Percentiles rank a stretch among this genome's conserved stretches.
These are phyloP conservation scores for Apiospora phragmitis DNA, from an alignment of 2,329 filamentous ascomycete species.

Conservation along the genomic window DNA sequence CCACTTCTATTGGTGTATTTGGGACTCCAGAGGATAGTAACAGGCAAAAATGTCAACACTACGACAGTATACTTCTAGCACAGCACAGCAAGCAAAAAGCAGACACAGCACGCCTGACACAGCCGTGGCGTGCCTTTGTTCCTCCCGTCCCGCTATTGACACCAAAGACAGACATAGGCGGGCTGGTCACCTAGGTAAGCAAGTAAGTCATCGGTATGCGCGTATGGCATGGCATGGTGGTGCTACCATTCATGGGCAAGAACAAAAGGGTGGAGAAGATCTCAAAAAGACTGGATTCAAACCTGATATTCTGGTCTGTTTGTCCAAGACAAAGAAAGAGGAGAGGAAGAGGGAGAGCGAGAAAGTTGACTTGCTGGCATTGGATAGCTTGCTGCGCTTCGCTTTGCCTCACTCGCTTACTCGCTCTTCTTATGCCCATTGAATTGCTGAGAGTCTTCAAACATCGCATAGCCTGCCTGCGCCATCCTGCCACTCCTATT, in stretches of 20 bases:
- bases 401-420: neutral
- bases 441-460: neutral
- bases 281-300: neutral
- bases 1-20: too few relatives aligned
- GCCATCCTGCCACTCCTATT: neutral
- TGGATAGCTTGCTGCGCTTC: neutral
- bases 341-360: neutral
- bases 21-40: too few relatives aligned
- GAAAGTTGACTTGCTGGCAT: neutral
- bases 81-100: too few relatives aligned
- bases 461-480: neutral
- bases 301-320: neutral
- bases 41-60: neutral
- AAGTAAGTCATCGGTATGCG: neutral
- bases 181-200: neutral
- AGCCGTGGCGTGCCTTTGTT: constrained; percentile 1
- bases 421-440: neutral
- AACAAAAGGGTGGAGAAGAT: constrained; percentile 1
- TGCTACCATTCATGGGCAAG: neutral
- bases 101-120: neutral
- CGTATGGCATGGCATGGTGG: neutral
- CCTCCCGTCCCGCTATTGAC: neutral
- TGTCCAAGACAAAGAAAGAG: neutral
- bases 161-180: neutral
- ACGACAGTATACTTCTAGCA: neutral